Base-by-base conservation (phyloP, 2,329 filamentous ascomycete species). In the Laburnicola sp. region DNA sequence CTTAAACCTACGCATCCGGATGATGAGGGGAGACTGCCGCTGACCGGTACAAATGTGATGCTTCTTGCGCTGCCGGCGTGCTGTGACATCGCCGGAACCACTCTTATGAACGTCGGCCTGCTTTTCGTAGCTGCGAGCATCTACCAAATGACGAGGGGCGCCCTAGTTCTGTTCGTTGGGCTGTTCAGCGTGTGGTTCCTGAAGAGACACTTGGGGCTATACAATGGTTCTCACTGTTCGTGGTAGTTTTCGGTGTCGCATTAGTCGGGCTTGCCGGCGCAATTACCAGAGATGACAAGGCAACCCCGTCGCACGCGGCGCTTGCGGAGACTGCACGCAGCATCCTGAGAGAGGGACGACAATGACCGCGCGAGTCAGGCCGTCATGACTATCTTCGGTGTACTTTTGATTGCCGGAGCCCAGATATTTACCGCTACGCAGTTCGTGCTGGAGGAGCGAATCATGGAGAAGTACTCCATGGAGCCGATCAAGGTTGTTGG, bases 101-200 rank as follows among this genome's bases (percentile, higher is more conserved):
- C 94, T 3, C 82, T 97, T 48, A 97, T 99, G 92, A 99, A 99
- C 68, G 89, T 91, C 3, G 94, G 94, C 3, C 80, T 99, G 60
- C 81, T 97, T 42, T 92, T 97, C 70, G 92, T 97, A 23, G 94
- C 90, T 9, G 91, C 94, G 1, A 95, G 90, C 54, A 97, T 99
- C 67, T 99, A 97, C 75, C 94, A 99, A 76, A 99, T 99, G 94
- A 97, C 93, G 1, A 82, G 94, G 52, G 94, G 94, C 6, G 94
- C 94, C 0, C 80, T 99, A 36, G 93, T 99, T 2, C 81, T 99
- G 5, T 99, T 99, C 64, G 94, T 99, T 21, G 94, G 94, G 0
- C 77, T 97, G 0, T 97, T 99, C 76, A 96, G 91, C 66, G 92
- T 99, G 26, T 66, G 96, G 9, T 97, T 99, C 73, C 79, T 99